Percentiles rank a stretch among this genome's conserved stretches.
Conservation (phyloP, 495 filamentous ascomycete genomes). For the Penicillium steckii region DNA sequence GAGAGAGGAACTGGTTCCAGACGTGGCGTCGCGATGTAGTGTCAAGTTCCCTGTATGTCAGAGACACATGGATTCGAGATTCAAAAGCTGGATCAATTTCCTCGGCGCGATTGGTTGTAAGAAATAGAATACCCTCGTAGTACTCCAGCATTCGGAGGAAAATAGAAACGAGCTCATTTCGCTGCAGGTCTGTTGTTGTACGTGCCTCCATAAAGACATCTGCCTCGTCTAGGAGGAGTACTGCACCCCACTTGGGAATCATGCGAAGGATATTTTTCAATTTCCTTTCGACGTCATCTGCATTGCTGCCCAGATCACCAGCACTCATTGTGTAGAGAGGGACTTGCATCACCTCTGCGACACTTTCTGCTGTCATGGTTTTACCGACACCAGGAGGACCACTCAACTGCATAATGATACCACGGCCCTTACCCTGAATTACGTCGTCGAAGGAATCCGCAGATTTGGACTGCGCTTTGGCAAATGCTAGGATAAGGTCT, state of each 20-base stretch:
- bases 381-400: conserved; percentile 45
- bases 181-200: conserved; percentile 27
- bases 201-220: conserved; percentile 47
- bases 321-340: conserved; percentile 46
- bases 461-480: conserved; percentile 27
- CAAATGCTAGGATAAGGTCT: conserved; percentile 29
- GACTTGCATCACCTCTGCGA: conserved; percentile 30
- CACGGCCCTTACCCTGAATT: conserved; percentile 32
- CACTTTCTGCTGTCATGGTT: conserved; percentile 41
- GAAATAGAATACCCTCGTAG: conserved; percentile 60
- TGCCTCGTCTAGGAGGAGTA: conserved; percentile 47
- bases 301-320: conserved; percentile 53
- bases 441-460: conserved; percentile 30
- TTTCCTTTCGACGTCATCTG: conserved; percentile 47
- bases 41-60: conserved; percentile 47
- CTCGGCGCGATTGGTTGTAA: conserved; percentile 54
- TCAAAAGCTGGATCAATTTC: conserved; percentile 52
- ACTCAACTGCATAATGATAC: conserved; percentile 39
- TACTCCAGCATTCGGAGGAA: conserved; percentile 55
- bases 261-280: conserved; percentile 52
- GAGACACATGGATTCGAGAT: conserved; percentile 49
- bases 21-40: conserved; percentile 23
- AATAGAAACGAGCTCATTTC: conserved; percentile 48
- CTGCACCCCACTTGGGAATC: conserved; percentile 44
- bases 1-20: conserved; percentile 29